Percentiles rank a stretch among this genome's conserved stretches.
phyloP scores from a whole-genome alignment of 1,139 yeast species.

The Sugiyamaella neomexicana region DNA sequence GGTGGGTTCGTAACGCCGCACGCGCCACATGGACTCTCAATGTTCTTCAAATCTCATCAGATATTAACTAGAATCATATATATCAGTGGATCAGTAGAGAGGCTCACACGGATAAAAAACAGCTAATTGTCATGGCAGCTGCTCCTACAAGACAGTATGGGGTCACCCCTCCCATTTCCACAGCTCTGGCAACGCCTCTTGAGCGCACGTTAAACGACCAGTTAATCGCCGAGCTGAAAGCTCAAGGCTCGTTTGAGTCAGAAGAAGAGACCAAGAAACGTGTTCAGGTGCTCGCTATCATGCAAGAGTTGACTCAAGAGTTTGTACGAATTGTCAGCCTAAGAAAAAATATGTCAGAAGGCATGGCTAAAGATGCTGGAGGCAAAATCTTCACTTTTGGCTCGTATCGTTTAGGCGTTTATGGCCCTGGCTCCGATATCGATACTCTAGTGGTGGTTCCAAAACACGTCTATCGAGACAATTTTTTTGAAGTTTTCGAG shows the following conservation, averaged over 20 bases:
- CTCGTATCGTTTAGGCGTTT: slow-evolving; percentile 89
- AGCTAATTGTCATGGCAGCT: slow-evolving; percentile 7
- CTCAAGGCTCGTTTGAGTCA: slow-evolving; percentile 85
- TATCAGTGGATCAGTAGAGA: too few relatives aligned
- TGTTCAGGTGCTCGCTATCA: slow-evolving; percentile 63
- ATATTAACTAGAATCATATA: too few relatives aligned
- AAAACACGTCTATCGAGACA: slow-evolving; percentile 87
- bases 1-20: too few relatives aligned
- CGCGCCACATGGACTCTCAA: too few relatives aligned
- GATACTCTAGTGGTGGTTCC: slow-evolving; percentile 96
- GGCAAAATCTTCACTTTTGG: slow-evolving; percentile 96
- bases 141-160: slow-evolving; percentile 46
- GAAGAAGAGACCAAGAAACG: slow-evolving; percentile 78
- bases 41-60: too few relatives aligned
- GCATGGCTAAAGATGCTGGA: slow-evolving; percentile 96
- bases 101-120: background rate
- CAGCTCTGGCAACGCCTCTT: slow-evolving; percentile 76
- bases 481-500: slow-evolving; percentile 80
- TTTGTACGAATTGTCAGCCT: slow-evolving; percentile 81
- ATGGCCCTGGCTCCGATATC: slow-evolving; percentile 98
- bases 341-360: slow-evolving; percentile 88
- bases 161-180: slow-evolving; percentile 87
- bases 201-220: slow-evolving; percentile 75
- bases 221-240: slow-evolving; percentile 73
- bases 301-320: slow-evolving; percentile 73